These are phyloP conservation scores for Boletales sp. DNA, from an alignment of 768 basidiomycete genomes.

Conservation along the genomic window DNA sequence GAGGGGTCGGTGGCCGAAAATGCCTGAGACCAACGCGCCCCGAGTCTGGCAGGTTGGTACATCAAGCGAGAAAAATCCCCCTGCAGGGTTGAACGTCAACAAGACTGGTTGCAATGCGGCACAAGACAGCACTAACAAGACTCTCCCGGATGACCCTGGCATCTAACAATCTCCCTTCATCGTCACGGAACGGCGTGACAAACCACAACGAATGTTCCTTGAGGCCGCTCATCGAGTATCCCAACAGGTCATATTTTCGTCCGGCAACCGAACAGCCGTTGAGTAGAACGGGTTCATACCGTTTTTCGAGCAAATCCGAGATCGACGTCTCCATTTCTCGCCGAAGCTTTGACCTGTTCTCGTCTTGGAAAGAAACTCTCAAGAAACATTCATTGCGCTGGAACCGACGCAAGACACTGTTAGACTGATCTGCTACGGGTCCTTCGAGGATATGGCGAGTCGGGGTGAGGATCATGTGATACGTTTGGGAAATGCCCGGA, in stretches of 20 bases:
- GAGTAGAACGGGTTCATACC: constrained; percentile 34
- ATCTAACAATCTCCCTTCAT: constrained; percentile 19
- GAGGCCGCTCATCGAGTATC: constrained; percentile 52
- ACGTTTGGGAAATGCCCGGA: constrained; percentile 28
- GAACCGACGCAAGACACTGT: constrained; percentile 37
- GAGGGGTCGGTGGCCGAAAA: constrained; percentile 52
- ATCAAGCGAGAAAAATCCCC: constrained; percentile 38
- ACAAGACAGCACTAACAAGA: constrained; percentile 26
- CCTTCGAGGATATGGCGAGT: constrained; percentile 37
- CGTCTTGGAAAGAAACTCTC: constrained; percentile 48
- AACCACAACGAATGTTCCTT: constrained; percentile 49
- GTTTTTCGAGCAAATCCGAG: constrained; percentile 25
- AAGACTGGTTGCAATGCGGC: background rate
- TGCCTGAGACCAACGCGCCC: constrained; percentile 52
- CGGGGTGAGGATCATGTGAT: constrained; percentile 39
- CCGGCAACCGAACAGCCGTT: constrained; percentile 40
- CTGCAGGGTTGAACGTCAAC: constrained; percentile 20
- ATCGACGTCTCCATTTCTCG: constrained; percentile 32
- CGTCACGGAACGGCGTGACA: constrained; percentile 38
- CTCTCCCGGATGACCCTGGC: constrained; percentile 29
- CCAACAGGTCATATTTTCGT: constrained; percentile 43
- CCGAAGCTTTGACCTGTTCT: constrained; percentile 37
- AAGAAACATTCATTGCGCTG: constrained; percentile 40
- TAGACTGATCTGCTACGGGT: constrained; percentile 37
- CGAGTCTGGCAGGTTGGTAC: constrained; percentile 44